Evolutionary conservation across 306 rosid species (phyloP).

Genomic region (Lathyrus aphaca): DNA sequence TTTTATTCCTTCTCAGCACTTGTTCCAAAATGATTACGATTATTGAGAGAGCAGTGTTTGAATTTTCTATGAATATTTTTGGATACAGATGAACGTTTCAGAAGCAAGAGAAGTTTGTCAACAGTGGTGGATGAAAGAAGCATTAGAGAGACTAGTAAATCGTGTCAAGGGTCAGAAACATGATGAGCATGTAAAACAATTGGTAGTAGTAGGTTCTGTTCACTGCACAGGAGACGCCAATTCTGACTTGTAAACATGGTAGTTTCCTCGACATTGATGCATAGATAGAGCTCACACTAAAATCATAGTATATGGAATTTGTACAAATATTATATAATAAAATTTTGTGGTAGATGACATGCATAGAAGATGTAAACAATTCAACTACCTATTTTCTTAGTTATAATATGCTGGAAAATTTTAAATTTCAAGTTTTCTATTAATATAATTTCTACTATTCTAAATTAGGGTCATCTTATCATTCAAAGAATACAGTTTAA

Average conservation of each 20-base stretch:
- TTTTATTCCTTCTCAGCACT: background rate
- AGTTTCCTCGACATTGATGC: conserved; percentile 5
- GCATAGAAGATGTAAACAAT: background rate
- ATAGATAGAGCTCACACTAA: background rate
- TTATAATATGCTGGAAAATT: too few relatives aligned
- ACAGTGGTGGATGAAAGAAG: conserved; percentile 96
- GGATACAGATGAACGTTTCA: conserved; percentile 63
- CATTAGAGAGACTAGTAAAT: conserved; percentile 65
- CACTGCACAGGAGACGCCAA: conserved; percentile 39
- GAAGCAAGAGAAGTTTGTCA: conserved; percentile 83
- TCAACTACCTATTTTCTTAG: background rate
- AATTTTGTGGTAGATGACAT: background rate
- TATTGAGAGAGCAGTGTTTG: background rate
- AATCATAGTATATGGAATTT: background rate
- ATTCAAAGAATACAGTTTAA: too few relatives aligned
- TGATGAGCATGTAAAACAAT: conserved; percentile 30
- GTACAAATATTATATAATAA: background rate
- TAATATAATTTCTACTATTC: too few relatives aligned
- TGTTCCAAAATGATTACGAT: background rate
- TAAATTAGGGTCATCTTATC: too few relatives aligned
- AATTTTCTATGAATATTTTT: background rate
- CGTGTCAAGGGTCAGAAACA: conserved; percentile 53
- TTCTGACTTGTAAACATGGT: conserved; percentile 47
- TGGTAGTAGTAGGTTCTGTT: conserved; percentile 23
- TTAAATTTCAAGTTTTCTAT: too few relatives aligned